phyloP scores from a whole-genome alignment of 306 rosid genomes.

The Ochetophila trinervis region DNA sequence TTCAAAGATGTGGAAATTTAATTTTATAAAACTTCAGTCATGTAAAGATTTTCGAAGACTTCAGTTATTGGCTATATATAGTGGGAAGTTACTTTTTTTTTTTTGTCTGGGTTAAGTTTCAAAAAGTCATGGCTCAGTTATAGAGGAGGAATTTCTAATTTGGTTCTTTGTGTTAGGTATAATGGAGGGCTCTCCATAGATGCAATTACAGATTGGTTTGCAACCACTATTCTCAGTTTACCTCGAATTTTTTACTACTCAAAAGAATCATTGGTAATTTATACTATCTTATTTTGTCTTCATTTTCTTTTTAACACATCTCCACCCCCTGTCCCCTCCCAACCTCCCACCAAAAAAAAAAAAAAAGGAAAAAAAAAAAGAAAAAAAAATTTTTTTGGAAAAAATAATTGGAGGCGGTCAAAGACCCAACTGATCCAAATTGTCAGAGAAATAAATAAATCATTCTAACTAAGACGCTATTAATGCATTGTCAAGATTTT shows the following conservation, averaged over 20 bases:
- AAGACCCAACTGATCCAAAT: neutral
- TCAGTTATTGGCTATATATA: neutral
- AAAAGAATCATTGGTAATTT: constrained; percentile 75
- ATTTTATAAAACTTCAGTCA: neutral
- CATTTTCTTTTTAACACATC: neutral
- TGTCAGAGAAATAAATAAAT: neutral
- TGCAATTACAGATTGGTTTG: constrained; percentile 83
- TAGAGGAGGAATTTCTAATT: neutral
- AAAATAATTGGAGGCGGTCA: no score
- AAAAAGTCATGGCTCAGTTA: constrained; percentile 7
- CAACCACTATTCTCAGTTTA: constrained; percentile 60
- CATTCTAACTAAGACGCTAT: neutral
- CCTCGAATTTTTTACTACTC: constrained; percentile 84
- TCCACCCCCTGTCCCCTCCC: no score
- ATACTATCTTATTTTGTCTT: constrained; percentile 6
- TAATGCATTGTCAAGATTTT: neutral
- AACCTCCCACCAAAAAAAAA: no score
- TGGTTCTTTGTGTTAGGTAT: constrained; percentile 45
- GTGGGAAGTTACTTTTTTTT: neutral
- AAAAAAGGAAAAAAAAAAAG: no score
- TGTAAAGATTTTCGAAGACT: neutral
- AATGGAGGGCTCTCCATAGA: constrained; percentile 63
- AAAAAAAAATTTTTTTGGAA: no score
- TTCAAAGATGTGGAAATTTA: neutral
- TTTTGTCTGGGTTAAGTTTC: constrained; percentile 3